Percentiles rank a stretch among this genome's conserved stretches.
These are phyloP conservation scores for Physcomitrellopsis africana DNA, from an alignment of 225 moss, liverwort and hornwort genomes.

Conservation along the genomic window DNA sequence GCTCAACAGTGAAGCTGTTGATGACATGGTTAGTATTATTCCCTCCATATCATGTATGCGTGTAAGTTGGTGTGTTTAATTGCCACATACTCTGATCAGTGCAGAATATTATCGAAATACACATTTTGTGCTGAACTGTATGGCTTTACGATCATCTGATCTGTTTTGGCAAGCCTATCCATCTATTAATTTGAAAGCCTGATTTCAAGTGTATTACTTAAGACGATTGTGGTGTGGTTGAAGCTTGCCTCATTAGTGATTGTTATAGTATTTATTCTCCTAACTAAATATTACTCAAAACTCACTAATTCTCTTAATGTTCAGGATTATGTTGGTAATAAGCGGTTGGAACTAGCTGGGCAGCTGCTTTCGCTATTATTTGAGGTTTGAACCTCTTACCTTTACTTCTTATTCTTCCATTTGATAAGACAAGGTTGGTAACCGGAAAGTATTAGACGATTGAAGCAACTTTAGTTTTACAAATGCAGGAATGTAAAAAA, in stretches of 20 bases:
- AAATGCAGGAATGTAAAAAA: background rate
- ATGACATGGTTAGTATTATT: constrained; percentile 77
- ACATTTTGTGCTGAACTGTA: constrained; percentile 18
- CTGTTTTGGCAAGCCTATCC: constrained; percentile 17
- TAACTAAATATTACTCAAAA: background rate
- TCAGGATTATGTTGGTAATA: constrained; percentile 99
- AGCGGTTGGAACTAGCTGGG: constrained; percentile 96
- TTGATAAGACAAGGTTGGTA: background rate
- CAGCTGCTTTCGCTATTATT: constrained; percentile 93
- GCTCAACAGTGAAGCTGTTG: constrained; percentile 92
- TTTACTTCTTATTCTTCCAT: background rate
- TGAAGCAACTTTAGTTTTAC: constrained; percentile 6
- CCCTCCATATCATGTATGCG: constrained; percentile 6
- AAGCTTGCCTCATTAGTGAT: background rate
- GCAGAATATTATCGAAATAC: background rate
- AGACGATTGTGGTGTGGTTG: constrained; percentile 26
- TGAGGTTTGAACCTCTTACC: constrained; percentile 59
- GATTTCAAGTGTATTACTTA: background rate
- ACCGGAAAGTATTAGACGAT: constrained; percentile 15
- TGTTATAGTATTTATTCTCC: background rate
- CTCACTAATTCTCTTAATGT: constrained; percentile 3
- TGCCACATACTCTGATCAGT: background rate
- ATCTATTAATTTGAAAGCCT: constrained; percentile 1
- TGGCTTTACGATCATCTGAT: constrained; percentile 4
- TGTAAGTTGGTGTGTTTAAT: background rate